Conservation (phyloP, 805 yeast genomes). For the Maudiozyma barnettii region DNA sequence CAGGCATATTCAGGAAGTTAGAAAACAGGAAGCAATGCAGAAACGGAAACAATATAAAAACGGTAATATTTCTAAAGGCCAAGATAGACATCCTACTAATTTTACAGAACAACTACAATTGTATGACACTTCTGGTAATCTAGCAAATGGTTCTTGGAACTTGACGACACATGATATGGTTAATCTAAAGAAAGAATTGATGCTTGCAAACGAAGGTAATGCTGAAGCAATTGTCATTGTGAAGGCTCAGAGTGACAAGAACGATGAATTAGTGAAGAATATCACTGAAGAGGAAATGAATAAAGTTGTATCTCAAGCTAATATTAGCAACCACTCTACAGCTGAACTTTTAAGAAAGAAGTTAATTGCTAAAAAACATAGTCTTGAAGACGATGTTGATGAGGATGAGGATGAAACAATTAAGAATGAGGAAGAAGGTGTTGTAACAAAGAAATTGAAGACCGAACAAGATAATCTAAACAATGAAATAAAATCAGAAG, state of each 20-base stretch:
- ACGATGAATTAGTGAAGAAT: conserved; percentile 18
- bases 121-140: conserved; percentile 64
- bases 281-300: conserved; percentile 24
- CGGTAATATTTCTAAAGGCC: conserved; percentile 56
- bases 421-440: conserved; percentile 4
- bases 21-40: conserved; percentile 50
- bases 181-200: conserved; percentile 48
- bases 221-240: conserved; percentile 57
- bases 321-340: conserved; percentile 34
- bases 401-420: conserved; percentile 12
- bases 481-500: conserved; percentile 20
- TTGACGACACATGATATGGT: conserved; percentile 65
- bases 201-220: conserved; percentile 64
- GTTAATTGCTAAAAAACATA: conserved; percentile 22
- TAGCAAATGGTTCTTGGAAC: conserved; percentile 56
- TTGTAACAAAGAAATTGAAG: conserved; percentile 9
- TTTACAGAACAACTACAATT: conserved; percentile 69
- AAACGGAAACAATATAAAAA: conserved; percentile 40
- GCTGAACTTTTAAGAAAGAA: conserved; percentile 37
- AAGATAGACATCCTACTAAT: conserved; percentile 63
- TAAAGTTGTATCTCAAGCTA: conserved; percentile 29
- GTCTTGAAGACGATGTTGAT: conserved; percentile 20
- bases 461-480: conserved; percentile 14
- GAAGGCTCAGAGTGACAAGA: conserved; percentile 32
- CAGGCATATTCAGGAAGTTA: conserved; percentile 57